A percentile compares a stretch with the other conserved stretches of the same genome.
phyloP scores from a whole-genome alignment of 192 early-diverging fungal genomes.

The Coemansia sp. region DNA sequence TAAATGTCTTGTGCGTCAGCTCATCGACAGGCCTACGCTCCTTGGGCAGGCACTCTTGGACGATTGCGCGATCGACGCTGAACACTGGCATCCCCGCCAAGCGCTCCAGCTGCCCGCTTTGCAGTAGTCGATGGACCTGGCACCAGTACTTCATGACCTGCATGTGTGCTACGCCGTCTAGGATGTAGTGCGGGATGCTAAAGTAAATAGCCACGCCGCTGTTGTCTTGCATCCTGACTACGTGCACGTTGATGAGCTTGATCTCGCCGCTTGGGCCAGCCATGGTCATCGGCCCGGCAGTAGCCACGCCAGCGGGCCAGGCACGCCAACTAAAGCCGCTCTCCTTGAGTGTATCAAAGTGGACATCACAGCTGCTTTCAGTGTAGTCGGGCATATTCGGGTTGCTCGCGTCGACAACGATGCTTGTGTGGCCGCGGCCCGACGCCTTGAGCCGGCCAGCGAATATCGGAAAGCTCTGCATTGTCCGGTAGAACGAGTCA shows the following conservation, averaged over 20 bases:
- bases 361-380: conserved; percentile 25
- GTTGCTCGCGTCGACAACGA: conserved; percentile 33
- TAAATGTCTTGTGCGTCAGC: conserved; percentile 16
- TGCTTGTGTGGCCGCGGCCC: conserved; percentile 28
- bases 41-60: conserved; percentile 20
- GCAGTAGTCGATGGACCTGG: conserved; percentile 26
- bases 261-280: conserved; percentile 28
- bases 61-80: conserved; percentile 16
- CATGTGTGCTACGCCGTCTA: conserved; percentile 40
- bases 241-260: conserved; percentile 48
- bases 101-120: neutral
- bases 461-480: conserved; percentile 29
- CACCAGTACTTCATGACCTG: conserved; percentile 41
- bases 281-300: conserved; percentile 31
- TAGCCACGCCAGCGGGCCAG: conserved; percentile 45
- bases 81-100: conserved; percentile 16
- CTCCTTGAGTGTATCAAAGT: conserved; percentile 26
- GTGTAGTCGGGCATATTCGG: conserved; percentile 44
- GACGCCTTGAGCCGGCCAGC: conserved; percentile 18
- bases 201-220: conserved; percentile 48
- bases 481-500: conserved; percentile 33
- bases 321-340: conserved; percentile 30
- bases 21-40: conserved; percentile 33
- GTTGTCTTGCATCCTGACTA: conserved; percentile 31
- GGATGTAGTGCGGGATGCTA: conserved; percentile 45